Conservation (phyloP, 108 stramenopile genomes). For the Nitzschia putrida region DNA sequence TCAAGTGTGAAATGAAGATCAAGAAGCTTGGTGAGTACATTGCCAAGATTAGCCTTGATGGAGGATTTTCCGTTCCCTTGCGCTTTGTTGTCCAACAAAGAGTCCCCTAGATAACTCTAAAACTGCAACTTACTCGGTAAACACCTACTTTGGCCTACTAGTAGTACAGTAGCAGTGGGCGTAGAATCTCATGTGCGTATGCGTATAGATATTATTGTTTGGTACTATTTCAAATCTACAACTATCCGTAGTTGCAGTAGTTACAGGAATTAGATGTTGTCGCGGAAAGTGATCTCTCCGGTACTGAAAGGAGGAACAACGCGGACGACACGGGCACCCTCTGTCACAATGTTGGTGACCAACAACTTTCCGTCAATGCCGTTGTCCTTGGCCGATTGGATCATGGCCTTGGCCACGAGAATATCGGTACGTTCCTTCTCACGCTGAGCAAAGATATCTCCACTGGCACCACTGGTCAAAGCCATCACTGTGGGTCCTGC, state of each 20-base stretch:
- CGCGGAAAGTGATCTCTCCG: conserved; percentile 78
- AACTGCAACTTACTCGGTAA: too few relatives aligned
- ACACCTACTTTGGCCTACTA: too few relatives aligned
- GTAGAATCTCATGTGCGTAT: too few relatives aligned
- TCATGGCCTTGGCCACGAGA: conserved; percentile 95
- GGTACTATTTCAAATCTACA: too few relatives aligned
- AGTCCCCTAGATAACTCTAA: conserved; percentile 4
- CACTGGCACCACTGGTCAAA: conserved; percentile 91
- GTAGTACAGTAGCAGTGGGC: too few relatives aligned
- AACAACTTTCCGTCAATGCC: conserved; percentile 80
- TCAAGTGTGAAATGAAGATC: conserved; percentile 51
- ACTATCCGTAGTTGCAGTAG: too few relatives aligned
- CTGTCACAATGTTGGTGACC: conserved; percentile 75
- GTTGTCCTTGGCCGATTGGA: conserved; percentile 72
- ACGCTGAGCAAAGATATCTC: conserved; percentile 97
- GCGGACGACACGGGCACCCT: conserved; percentile 83
- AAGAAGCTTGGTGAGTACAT: conserved; percentile 71
- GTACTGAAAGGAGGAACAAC: conserved; percentile 87
- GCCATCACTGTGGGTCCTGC: conserved; percentile 99
- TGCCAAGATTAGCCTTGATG: conserved; percentile 70
- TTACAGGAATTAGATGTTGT: conserved; percentile 63
- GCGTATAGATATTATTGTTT: too few relatives aligned
- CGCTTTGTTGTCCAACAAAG: conserved; percentile 47
- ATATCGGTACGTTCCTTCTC: conserved; percentile 93
- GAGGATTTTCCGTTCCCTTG: conserved; percentile 69